phyloP scores from a whole-genome alignment of 2,329 filamentous ascomycete species.

The Colletotrichum eleusines region DNA sequence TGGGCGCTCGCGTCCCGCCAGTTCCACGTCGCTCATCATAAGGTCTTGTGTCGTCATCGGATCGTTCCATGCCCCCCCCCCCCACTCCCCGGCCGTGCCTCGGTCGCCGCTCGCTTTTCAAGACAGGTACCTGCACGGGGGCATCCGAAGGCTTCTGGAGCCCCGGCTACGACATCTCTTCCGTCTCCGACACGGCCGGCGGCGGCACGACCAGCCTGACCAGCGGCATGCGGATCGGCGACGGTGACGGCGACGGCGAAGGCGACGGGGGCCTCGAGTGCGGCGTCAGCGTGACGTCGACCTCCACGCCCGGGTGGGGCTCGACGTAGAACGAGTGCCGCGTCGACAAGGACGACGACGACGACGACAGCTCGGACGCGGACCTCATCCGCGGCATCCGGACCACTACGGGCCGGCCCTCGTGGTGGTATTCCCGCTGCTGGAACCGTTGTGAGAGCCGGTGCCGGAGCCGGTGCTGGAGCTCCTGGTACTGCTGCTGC shows the following conservation, averaged over 20 bases:
- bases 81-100: too few species aligned
- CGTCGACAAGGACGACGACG: neutral
- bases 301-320: constrained; percentile 31
- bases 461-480: neutral
- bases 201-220: constrained; percentile 18
- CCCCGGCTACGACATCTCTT: neutral
- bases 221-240: constrained; percentile 18
- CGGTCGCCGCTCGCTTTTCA: neutral
- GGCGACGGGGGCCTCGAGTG: constrained; percentile 30
- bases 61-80: neutral
- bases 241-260: neutral
- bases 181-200: neutral
- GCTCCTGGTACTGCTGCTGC: neutral
- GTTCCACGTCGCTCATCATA: neutral
- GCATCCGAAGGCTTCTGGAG: constrained; percentile 4
- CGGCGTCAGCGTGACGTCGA: constrained; percentile 26
- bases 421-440: neutral
- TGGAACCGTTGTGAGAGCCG: neutral
- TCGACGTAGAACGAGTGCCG: constrained; percentile 14
- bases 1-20: neutral
- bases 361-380: constrained; percentile 19
- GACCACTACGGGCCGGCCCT: neutral
- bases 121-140: neutral
- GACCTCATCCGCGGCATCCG: constrained; percentile 15
- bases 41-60: neutral